phyloP scores from a whole-genome alignment of 2,329 filamentous ascomycete genomes.

The Colletotrichum musae region DNA sequence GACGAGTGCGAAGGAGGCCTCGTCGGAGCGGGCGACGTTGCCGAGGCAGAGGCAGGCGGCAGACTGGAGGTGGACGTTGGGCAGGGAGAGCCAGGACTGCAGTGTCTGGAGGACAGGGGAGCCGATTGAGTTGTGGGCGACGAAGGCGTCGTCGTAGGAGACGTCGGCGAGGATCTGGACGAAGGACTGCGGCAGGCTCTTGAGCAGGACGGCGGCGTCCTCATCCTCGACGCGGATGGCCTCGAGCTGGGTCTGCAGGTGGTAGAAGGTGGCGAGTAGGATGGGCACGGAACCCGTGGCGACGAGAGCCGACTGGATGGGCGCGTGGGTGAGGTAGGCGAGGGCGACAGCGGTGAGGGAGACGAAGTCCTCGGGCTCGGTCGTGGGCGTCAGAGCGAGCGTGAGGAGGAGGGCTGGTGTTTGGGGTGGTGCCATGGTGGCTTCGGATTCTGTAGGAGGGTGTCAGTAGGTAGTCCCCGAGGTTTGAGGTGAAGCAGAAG shows the following conservation, averaged over 20 bases:
- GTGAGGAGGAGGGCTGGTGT: constrained; percentile 66
- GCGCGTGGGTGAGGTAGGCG: constrained; percentile 68
- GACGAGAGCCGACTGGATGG: constrained; percentile 66
- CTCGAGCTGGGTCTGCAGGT: constrained; percentile 61
- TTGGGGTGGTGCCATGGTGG: constrained; percentile 56
- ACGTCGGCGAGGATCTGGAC: constrained; percentile 66
- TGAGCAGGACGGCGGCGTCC: constrained; percentile 59
- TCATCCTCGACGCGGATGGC: constrained; percentile 59
- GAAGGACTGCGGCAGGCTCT: constrained; percentile 64
- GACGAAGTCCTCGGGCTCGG: constrained; percentile 70
- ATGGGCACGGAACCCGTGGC: constrained; percentile 54
- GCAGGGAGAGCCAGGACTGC: constrained; percentile 61
- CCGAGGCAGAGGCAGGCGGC: constrained; percentile 74
- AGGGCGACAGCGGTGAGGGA: constrained; percentile 66
- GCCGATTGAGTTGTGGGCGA: constrained; percentile 57
- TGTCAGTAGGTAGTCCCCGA: neutral
- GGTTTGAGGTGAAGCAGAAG: neutral
- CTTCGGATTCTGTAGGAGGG: constrained; percentile 59
- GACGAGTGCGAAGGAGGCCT: constrained; percentile 66
- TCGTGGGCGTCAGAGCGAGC: constrained; percentile 59
- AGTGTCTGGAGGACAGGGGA: constrained; percentile 59
- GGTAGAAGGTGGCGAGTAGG: constrained; percentile 64
- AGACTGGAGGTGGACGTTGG: constrained; percentile 63
- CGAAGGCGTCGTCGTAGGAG: constrained; percentile 65
- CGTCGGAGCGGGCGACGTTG: constrained; percentile 73